Evolutionary conservation across 805 yeast species (phyloP).

Genomic region (Sugiyamaella valdiviana): DNA sequence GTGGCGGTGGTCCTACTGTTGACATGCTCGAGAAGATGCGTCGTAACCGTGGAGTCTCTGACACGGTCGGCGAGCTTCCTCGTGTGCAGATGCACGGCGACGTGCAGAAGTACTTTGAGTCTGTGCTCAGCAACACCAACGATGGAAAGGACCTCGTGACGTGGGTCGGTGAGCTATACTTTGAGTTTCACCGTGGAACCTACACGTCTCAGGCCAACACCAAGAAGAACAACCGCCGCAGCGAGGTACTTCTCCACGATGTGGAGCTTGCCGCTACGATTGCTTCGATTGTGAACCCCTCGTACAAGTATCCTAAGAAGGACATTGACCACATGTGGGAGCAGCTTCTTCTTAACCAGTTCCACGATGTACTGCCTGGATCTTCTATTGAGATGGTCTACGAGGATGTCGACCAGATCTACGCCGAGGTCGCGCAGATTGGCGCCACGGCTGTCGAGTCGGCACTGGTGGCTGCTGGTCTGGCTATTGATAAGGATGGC

Average conservation of each 20-base stretch:
- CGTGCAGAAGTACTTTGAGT: constrained; percentile 70
- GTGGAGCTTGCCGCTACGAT: constrained; percentile 76
- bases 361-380: constrained; percentile 96
- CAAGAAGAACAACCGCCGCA: constrained; percentile 68
- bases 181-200: constrained; percentile 96
- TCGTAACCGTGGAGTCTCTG: constrained; percentile 83
- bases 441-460: constrained; percentile 46
- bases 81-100: constrained; percentile 69
- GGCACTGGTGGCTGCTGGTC: constrained; percentile 33
- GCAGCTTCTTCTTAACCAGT: constrained; percentile 80
- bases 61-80: constrained; percentile 77
- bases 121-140: constrained; percentile 53
- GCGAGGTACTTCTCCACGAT: constrained; percentile 76
- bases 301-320: constrained; percentile 65
- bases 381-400: constrained; percentile 93
- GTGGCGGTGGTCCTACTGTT: constrained; percentile 96
- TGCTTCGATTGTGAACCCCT: constrained; percentile 47
- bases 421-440: constrained; percentile 49
- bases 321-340: constrained; percentile 77
- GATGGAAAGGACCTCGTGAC: constrained; percentile 66
- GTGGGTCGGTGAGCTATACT: constrained; percentile 91
- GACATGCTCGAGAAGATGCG: constrained; percentile 90
- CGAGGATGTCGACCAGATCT: constrained; percentile 78
- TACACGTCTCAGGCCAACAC: constrained; percentile 89
- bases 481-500: constrained; percentile 8